Conservation (phyloP, 2,329 filamentous ascomycete species). For the Aspergillus quadricinctus region DNA sequence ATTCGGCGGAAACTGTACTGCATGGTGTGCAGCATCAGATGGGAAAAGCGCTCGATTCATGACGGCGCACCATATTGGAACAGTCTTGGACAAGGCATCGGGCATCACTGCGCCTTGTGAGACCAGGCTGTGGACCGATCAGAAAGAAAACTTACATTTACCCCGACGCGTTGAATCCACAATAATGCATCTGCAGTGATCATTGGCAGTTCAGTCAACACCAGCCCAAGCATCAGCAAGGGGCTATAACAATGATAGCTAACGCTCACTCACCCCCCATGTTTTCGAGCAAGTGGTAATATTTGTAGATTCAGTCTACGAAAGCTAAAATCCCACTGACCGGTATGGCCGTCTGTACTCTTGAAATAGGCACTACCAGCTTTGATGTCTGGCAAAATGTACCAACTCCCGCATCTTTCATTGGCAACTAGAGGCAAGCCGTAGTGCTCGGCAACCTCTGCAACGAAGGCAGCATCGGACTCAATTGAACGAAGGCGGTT, state of each 20-base stretch:
- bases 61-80: conserved; percentile 90
- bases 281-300: conserved; percentile 59
- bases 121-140: conserved; percentile 8
- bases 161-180: conserved; percentile 91
- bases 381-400: conserved; percentile 65
- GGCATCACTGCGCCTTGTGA: conserved; percentile 63
- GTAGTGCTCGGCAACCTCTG: conserved; percentile 47
- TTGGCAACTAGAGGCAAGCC: conserved; percentile 77
- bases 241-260: not conserved
- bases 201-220: conserved; percentile 2
- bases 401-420: conserved; percentile 95
- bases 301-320: conserved; percentile 81
- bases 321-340: conserved; percentile 86
- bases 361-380: conserved; percentile 86
- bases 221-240: conserved; percentile 7
- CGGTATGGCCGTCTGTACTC: conserved; percentile 89
- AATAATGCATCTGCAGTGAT: conserved; percentile 55
- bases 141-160: conserved; percentile 57
- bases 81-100: conserved; percentile 87
- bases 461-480: conserved; percentile 71
- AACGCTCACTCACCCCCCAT: conserved; percentile 58
- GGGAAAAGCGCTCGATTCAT: conserved; percentile 78
- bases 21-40: conserved; percentile 42
- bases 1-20: conserved; percentile 66
- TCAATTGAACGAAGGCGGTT: conserved; percentile 80